A percentile compares a stretch with the other conserved stretches of the same genome.
phyloP scores from a whole-genome alignment of 257 asterid species.

The Salvia splendens region DNA sequence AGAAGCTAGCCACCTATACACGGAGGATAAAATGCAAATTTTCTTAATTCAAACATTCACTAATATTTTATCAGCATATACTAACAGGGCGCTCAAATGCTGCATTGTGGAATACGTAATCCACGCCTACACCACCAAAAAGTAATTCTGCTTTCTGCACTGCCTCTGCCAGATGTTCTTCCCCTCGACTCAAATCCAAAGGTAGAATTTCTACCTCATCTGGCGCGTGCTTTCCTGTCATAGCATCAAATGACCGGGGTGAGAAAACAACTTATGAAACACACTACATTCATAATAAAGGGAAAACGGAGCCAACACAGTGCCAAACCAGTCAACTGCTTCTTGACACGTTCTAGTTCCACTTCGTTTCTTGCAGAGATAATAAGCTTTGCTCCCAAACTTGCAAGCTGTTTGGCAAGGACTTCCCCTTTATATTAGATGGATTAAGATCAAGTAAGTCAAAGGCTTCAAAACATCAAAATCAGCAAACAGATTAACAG shows the following conservation, averaged over 20 bases:
- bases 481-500: constrained; percentile 12
- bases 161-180: constrained; percentile 61
- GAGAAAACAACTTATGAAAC: constrained; percentile 28
- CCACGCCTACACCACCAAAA: constrained; percentile 88
- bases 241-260: constrained; percentile 33
- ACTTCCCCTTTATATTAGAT: constrained; percentile 64
- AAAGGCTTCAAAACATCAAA: constrained; percentile 16
- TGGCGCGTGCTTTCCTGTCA: constrained; percentile 85
- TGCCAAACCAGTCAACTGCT: constrained; percentile 60
- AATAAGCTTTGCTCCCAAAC: constrained; percentile 90
- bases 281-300: background rate
- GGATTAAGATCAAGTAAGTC: constrained; percentile 28
- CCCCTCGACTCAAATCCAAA: constrained; percentile 81
- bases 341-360: constrained; percentile 81
- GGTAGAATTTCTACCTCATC: constrained; percentile 75
- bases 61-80: constrained; percentile 19
- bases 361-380: constrained; percentile 88
- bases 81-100: constrained; percentile 98
- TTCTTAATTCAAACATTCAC: background rate
- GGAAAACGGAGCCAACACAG: constrained; percentile 19
- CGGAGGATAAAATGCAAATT: background rate
- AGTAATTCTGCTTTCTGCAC: constrained; percentile 79
- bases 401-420: constrained; percentile 89
- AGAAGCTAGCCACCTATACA: background rate
- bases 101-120: constrained; percentile 93